Base-by-base conservation (phyloP, 495 filamentous ascomycete genomes). In the Penicillium bialowiezense region DNA sequence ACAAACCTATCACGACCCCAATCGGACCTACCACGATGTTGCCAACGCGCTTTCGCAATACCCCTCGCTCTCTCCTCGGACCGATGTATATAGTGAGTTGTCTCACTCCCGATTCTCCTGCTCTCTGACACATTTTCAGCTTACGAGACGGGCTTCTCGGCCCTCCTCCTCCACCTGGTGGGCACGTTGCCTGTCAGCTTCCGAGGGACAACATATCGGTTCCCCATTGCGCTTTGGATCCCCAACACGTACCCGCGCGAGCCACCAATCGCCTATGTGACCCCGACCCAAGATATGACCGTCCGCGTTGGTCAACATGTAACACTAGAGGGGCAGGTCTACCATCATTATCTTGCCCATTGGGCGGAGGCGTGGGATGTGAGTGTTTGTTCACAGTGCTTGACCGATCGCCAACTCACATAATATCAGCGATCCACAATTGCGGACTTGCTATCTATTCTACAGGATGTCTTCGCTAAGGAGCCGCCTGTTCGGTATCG, bases 161-260 rank as follows among this genome's bases (percentile, higher is more conserved):
- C 91, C 36, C 84, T 98, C 34, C 85, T 98, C 52, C 75, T 98
- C 44, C 88, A 89, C 51, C 78, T 98, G 19, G 80, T 81, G 48
- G 93, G 93, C 50, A 96, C 90, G 12, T 69, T 98, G 19, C 92
- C 93, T 35, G 90, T 93, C 38, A 63, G 72, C 44, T 98, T 96
- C 70, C 88, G 93, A 57, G 91, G 91, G 59, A 82, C 84, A 13
- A 88, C 85, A 10, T 98, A 97, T 68, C 84, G 88, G 45, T 96
- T 97, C 50, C 93, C 93, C 8, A 77, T 98, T 44, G 82, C 89
- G 52, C 55, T 97, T 80, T 98, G 95, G 95, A 79, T 98, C n/a
- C 93, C 95, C 1, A 90, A 93, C 56, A 81, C 83, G 23, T 98
- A 98, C 60, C 95, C 93, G 26, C 79, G 80, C 29, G 87, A 95